Evolutionary conservation across 352 stramenopile species (phyloP).

Genomic region (Achlya hypogyna): DNA sequence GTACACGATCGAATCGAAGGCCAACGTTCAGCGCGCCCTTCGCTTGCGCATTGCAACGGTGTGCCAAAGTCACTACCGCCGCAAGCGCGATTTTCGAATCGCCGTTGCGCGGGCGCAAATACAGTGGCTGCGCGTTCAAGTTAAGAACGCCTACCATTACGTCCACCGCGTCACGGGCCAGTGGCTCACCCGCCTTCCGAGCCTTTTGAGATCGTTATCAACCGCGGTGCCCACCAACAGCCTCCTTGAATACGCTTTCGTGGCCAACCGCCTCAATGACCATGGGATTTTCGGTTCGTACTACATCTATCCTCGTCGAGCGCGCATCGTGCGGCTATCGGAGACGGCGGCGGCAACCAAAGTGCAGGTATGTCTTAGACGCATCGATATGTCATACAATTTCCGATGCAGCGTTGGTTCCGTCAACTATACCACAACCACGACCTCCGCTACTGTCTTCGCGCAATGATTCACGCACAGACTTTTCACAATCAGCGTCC

Average conservation of each 20-base stretch:
- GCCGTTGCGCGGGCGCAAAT: background rate
- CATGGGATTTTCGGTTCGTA: background rate
- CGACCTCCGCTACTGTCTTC: background rate
- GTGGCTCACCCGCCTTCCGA: background rate
- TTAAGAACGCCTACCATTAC: conserved; percentile 11
- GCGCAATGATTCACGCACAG: background rate
- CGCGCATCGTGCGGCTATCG: background rate
- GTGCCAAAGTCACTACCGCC: background rate
- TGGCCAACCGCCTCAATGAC: background rate
- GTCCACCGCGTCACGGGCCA: background rate
- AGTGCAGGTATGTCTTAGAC: background rate
- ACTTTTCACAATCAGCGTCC: background rate
- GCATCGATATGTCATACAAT: too few relatives aligned
- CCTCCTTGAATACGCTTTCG: conserved; percentile 1
- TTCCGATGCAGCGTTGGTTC: background rate
- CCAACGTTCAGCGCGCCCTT: background rate
- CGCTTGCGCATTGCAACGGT: background rate
- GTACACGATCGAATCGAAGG: background rate
- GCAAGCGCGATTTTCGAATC: background rate
- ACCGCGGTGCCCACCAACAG: background rate
- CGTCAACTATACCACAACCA: background rate
- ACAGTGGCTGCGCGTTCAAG: conserved; percentile 15
- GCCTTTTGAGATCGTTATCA: background rate
- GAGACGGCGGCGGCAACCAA: background rate
- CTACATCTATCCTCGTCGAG: conserved; percentile 6